A percentile compares a stretch with the other conserved stretches of the same genome.
phyloP scores from a whole-genome alignment of 2,329 filamentous ascomycete genomes.

The Dichotomopilus funicola region DNA sequence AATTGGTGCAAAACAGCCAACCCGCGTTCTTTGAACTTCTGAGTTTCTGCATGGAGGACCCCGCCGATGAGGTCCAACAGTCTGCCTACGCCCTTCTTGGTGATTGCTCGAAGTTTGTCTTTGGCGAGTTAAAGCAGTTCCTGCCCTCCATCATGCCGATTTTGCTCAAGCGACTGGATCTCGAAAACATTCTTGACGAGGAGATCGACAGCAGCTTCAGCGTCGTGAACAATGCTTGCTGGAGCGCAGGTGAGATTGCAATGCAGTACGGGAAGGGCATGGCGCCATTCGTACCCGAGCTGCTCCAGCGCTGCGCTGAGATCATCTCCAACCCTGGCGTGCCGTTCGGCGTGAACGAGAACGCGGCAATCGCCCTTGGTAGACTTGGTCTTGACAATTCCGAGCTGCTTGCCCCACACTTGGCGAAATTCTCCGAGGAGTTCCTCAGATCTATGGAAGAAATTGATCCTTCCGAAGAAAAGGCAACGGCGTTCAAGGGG shows the following conservation, averaged over 20 bases:
- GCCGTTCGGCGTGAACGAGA: constrained; percentile 82
- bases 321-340: constrained; percentile 83
- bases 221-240: constrained; percentile 96
- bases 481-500: constrained; percentile 85
- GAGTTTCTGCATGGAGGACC: constrained; percentile 85
- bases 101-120: constrained; percentile 91
- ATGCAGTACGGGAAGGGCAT: constrained; percentile 71
- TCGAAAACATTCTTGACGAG: constrained; percentile 69
- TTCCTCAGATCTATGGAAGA: constrained; percentile 79
- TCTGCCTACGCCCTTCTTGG: constrained; percentile 92
- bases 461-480: constrained; percentile 85
- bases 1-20: constrained; percentile 68
- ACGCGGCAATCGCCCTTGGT: constrained; percentile 87
- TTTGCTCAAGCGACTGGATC: constrained; percentile 79
- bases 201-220: constrained; percentile 80
- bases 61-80: constrained; percentile 85
- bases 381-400: constrained; percentile 76
- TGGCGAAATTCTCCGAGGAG: constrained; percentile 71
- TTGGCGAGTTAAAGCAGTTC: constrained; percentile 68
- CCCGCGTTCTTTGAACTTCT: constrained; percentile 87
- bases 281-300: constrained; percentile 66
- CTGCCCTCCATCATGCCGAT: constrained; percentile 70
- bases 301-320: constrained; percentile 69
- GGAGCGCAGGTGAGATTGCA: constrained; percentile 89
- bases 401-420: constrained; percentile 68